Conservation (phyloP, 176 grass and related monocot species). For the Cenchrus purpureus region DNA sequence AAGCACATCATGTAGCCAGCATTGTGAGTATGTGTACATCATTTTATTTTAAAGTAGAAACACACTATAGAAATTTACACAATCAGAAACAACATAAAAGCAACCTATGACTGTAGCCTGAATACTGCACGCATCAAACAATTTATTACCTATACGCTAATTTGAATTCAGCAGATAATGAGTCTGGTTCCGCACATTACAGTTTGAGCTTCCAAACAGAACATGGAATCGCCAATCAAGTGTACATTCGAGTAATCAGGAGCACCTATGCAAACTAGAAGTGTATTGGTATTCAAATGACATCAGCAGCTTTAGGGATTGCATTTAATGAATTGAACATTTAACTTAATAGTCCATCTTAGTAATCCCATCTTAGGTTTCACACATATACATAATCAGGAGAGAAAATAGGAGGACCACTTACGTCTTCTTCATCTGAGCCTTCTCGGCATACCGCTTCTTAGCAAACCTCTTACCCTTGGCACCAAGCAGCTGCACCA, state of each 20-base stretch:
- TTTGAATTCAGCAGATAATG: neutral
- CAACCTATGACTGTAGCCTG: neutral
- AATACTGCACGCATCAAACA: neutral
- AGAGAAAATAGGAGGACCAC: neutral
- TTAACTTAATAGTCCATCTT: neutral
- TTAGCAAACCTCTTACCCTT: constrained; percentile 91
- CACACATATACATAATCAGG: neutral
- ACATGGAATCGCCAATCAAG: neutral
- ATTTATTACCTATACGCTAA: neutral
- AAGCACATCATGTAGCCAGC: neutral
- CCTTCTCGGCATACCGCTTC: constrained; percentile 92
- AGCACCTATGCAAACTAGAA: neutral
- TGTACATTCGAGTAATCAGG: neutral
- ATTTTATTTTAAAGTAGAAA: neutral
- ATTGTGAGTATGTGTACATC: neutral
- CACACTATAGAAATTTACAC: neutral
- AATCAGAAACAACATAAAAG: neutral
- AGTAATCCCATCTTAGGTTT: too few relatives aligned
- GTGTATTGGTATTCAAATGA: neutral
- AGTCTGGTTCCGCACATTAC: neutral
- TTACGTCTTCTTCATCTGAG: constrained; percentile 96
- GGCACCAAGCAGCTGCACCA: constrained; percentile 62
- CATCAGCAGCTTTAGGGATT: neutral
- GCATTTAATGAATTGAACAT: neutral
- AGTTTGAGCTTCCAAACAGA: neutral